Conservation (phyloP, 1,284 basidiomycete species). For the Boletus holoroseus region DNA sequence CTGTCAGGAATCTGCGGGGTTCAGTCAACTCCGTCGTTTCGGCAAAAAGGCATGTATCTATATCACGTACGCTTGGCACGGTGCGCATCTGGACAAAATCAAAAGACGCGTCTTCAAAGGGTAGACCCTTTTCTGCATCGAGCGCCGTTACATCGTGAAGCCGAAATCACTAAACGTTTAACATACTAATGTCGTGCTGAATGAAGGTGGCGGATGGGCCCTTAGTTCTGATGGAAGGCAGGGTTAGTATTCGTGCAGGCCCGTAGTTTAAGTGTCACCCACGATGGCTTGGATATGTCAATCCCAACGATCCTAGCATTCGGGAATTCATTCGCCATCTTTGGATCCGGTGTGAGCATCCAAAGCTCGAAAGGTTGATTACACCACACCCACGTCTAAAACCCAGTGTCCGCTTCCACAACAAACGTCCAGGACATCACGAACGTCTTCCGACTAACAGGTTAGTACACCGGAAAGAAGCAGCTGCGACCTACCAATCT, state of each 20-base stretch:
- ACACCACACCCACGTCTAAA: conserved; percentile 1
- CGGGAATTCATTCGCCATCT: conserved; percentile 11
- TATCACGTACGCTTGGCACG: conserved; percentile 2
- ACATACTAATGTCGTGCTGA: conserved; percentile 8
- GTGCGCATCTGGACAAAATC: conserved; percentile 8
- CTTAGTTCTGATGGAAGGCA: neutral
- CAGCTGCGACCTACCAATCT: neutral
- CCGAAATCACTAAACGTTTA: neutral
- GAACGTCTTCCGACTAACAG: neutral
- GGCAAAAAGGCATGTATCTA: neutral
- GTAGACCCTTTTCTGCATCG: neutral
- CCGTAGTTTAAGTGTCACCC: neutral
- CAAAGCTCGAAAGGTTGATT: neutral
- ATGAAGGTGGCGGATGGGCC: neutral
- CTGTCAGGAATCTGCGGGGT: conserved; percentile 6
- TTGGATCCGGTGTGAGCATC: neutral
- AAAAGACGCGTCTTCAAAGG: conserved; percentile 8
- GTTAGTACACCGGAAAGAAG: neutral
- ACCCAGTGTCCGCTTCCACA: conserved; percentile 11
- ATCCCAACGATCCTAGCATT: conserved; percentile 4
- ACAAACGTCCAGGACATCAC: conserved; percentile 7
- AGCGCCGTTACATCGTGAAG: neutral
- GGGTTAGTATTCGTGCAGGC: neutral
- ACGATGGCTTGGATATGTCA: conserved; percentile 9
- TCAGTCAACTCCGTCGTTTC: neutral